Evolutionary conservation across 2,329 filamentous ascomycete species (phyloP), one percentile per base, ranked within the genome.

Genomic region (Metarhizium sp.): DNA sequence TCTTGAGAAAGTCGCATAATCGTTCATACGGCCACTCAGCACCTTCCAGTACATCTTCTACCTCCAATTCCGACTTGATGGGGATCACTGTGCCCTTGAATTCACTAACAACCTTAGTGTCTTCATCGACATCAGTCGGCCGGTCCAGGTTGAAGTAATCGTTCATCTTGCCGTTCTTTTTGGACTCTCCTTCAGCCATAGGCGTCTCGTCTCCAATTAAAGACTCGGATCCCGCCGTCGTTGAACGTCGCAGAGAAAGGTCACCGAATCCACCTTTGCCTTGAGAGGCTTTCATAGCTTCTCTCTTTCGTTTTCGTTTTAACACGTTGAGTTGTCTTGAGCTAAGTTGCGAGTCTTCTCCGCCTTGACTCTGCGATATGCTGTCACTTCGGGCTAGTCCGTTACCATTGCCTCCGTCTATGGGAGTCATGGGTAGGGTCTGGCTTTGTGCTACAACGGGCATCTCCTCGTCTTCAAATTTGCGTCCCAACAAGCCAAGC

Each of bases 131-230:
- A 47, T 88, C 86, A 38, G 82, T 76, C 18, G 84, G 83, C 52
- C 90, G 83, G 18, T 96, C 92, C 16, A 96, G 78, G 34, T 84
- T 95, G 71, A 99, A 96, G 69, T 96, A 97, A 63, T 99, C 94
- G 20, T 81, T 75, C 63, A 84, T 76, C 62, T 84, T 83, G 49
- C 82, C 84, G 60, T 84, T 85, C 61, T 80, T 81, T 61, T 80
- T 82, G 0, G 70, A 62, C n/a, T 83, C 79, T 25, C 66, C 63
- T 48, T 82, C 79, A 20, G 69, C 64, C 62, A 74, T 71, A 0
- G 82, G 75, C 1, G 80, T 78, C 18, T 89, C 83, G 18, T 86
- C 81, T 3, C 77, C 81, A 5, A 77, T 78, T 5, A 84, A 73
- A 7, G 78, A 82, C 20, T 88, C 84, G 1, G 83, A 84, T 7